Evolutionary conservation across 495 filamentous ascomycete genomes (phyloP).

Genomic region (Neurospora sp.): DNA sequence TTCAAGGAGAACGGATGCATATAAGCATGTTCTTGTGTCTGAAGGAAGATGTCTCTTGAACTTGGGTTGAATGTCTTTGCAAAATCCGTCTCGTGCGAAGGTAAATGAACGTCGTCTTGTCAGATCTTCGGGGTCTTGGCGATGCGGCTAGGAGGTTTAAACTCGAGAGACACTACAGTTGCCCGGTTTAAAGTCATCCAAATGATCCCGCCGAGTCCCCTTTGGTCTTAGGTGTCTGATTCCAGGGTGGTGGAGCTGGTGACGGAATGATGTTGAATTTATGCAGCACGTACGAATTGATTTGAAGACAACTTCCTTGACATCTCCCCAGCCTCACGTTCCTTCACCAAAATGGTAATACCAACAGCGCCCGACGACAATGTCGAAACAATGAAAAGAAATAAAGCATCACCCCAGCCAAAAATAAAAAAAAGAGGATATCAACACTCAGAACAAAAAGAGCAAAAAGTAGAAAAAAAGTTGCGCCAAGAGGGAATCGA

Average conservation of each 20-base stretch:
- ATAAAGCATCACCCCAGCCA: background rate
- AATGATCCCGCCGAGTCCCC: background rate
- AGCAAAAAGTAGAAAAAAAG: background rate
- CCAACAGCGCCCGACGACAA: no score
- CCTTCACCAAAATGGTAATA: background rate
- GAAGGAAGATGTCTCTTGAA: background rate
- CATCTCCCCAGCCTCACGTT: background rate
- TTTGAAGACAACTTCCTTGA: background rate
- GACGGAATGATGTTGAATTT: background rate
- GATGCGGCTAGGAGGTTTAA: background rate
- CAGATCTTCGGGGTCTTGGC: background rate
- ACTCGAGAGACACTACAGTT: background rate
- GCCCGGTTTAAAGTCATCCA: background rate
- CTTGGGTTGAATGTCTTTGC: background rate
- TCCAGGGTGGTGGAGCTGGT: background rate
- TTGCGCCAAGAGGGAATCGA: background rate
- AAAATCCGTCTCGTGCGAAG: background rate
- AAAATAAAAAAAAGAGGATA: background rate
- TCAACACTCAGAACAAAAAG: background rate
- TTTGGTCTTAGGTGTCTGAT: background rate
- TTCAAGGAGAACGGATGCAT: background rate
- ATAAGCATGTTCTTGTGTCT: background rate
- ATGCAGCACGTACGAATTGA: background rate
- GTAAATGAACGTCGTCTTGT: background rate
- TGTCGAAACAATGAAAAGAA: background rate